Evolutionary conservation across 2,329 filamentous ascomycete genomes (phyloP), one percentile per base, ranked within the genome.

Genomic region (Phaeosphaeria sp.): DNA sequence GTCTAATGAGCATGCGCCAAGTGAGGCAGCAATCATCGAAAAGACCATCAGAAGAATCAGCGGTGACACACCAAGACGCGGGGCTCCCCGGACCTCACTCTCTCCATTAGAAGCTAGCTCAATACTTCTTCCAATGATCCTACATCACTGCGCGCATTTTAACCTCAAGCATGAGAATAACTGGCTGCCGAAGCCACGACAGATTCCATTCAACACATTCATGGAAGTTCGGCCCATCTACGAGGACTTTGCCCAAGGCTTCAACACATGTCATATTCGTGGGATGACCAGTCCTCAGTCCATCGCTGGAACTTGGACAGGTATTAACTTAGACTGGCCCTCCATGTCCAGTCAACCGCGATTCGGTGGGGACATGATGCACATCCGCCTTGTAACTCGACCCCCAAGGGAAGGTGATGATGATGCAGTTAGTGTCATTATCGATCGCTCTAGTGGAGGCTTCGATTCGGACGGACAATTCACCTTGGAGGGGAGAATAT

Each of bases 301-400:
- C 36, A 46, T 72, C 1, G 49, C 57, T 0, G 67, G 67, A 1
- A 27, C 25, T 0, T 71, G 69, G 69, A 51, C 54, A 6, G 69
- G 69, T 1, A 64, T 53, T 17, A 63, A 59, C 21, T 55, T 58
- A 1, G 69, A 71, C 30, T 59, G 24, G 11, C 17, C 25, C 49
- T 11, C 47, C 45, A 11, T 22, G 48, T 21, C 30, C 20, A 17
- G 6, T 13, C 43, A 50, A 51, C 9, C n/a, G 11, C 40, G n/a
- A n/a, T 50, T 67, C 17, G 66, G 63, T 5, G 51, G 58, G 1
- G 58, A 52, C 0, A 70, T 70, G 65, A 49, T 20, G 4, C 24
- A 53, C 39, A 65, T 70, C 5, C 20, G 25, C 0, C 51, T 70
- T 25, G 24, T 63, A 5, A 56, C 58, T 9, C 43, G 55, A 0